Base-by-base conservation (phyloP, 2,329 filamentous ascomycete species). In the Pyrenophora tritici-repentis region DNA sequence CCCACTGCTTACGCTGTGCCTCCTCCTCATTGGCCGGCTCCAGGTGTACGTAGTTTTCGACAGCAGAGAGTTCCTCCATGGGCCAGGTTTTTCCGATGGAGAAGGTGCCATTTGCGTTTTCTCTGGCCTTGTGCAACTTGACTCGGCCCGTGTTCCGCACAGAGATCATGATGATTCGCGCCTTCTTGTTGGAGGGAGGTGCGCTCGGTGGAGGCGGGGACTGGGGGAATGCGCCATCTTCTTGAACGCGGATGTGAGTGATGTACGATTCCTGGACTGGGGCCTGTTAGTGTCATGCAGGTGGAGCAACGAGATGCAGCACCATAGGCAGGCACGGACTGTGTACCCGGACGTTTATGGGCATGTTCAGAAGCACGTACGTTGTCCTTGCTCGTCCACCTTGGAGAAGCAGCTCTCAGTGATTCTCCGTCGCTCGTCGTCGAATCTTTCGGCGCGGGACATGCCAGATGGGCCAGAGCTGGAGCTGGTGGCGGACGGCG, bases 51-150 rank as follows among this genome's bases (percentile, higher is more conserved):
- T 87, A 97, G 20, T 91, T 94, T 72, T 96, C 89, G 59, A 99
- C 89, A 38, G 83, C 82, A 4, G 84, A 83, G 41, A 99, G 78
- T 70, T 99, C 94, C 74, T 97, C 93, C 62, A 99, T 83, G 71
- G 92, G 89, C 94, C 94, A 99, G 3, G 94, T 96, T 78, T 99
- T 99, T 61, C 94, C 94, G 62, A 99, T 96, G 16, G 93, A 97
- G 74, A 97, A 99, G 18, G 90, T 86, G 48, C 91, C 91, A 73
- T 96, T 97, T 48, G 84, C 81, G 72, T 99, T 99, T 77, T 99
- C 94, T 65, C 96, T 88, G 50, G 91, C 93, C 76, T 99, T 99
- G 80, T 99, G 94, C 79, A 99, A 86, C 67, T 92, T 89, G 42
- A 99, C 93, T 53, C 91, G 84, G 47, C 93, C 94, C 1, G 93